Conservation (phyloP, 495 filamentous ascomycete genomes). For the Aspergillus hancockii region DNA sequence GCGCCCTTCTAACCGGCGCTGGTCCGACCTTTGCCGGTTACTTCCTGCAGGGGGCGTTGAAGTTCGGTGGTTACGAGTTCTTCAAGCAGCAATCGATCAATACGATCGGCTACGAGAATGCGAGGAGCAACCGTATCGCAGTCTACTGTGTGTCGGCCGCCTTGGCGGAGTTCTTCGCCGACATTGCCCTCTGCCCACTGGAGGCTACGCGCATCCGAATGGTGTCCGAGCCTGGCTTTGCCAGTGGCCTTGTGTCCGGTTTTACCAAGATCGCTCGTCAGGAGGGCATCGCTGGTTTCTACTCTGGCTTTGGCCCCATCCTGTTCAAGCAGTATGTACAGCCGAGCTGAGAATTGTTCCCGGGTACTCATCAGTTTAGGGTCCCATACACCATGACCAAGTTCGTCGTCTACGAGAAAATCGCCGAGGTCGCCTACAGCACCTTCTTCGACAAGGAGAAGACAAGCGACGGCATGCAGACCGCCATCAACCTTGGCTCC, state of each 20-base stretch:
- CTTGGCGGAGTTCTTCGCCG: too few relatives aligned
- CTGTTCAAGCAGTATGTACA: constrained; percentile 89
- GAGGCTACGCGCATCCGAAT: too few relatives aligned
- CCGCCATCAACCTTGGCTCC: constrained; percentile 86
- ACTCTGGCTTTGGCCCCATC: constrained; percentile 91
- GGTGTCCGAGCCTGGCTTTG: too few relatives aligned
- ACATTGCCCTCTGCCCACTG: too few relatives aligned
- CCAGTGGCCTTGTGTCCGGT: too few relatives aligned
- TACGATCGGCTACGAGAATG: constrained; percentile 72
- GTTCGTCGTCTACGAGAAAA: constrained; percentile 99
- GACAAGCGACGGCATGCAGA: constrained; percentile 73
- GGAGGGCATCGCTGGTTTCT: constrained; percentile 88
- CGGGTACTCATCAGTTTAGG: constrained; percentile 46
- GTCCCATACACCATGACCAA: constrained; percentile 99
- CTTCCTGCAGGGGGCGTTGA: constrained; percentile 93
- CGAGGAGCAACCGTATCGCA: too few relatives aligned
- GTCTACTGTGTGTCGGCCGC: too few relatives aligned
- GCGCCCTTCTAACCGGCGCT: constrained; percentile 82
- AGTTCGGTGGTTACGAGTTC: constrained; percentile 93
- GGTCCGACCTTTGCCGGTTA: constrained; percentile 88
- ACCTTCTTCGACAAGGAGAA: constrained; percentile 69
- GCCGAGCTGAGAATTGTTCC: not conserved
- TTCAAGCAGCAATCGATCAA: constrained; percentile 95
- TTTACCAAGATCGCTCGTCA: constrained; percentile 82
- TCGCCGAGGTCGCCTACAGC: constrained; percentile 74